Evolutionary conservation across 2,329 filamentous ascomycete species (phyloP).

Genomic region (Rasamsonia emersonii): DNA sequence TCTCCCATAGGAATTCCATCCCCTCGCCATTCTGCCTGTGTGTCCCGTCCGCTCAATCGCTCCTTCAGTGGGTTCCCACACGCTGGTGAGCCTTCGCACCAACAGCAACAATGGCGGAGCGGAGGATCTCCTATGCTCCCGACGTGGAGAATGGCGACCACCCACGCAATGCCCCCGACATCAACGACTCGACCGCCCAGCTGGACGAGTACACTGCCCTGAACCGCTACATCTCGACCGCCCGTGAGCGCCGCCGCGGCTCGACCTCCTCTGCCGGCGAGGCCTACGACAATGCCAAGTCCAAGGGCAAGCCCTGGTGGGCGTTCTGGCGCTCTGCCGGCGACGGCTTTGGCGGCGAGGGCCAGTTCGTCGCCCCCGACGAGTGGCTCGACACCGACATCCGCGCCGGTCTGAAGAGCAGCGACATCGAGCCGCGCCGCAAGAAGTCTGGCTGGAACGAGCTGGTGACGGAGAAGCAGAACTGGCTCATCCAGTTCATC

Average conservation of each 20-base stretch:
- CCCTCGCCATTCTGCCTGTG: too few species aligned
- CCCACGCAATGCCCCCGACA: conserved; percentile 21
- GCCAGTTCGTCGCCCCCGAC: conserved; percentile 41
- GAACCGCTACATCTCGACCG: conserved; percentile 55
- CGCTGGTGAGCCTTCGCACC: conserved; percentile 27
- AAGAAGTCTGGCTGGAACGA: conserved; percentile 60
- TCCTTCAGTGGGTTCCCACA: conserved; percentile 22
- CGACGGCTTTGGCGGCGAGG: conserved; percentile 9
- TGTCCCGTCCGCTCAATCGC: too few species aligned
- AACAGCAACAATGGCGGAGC: conserved; percentile 36
- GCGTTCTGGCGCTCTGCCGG: conserved; percentile 39
- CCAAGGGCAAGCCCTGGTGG: conserved; percentile 46
- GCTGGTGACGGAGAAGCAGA: conserved; percentile 60
- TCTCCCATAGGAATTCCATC: too few species aligned
- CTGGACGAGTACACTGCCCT: conserved; percentile 53
- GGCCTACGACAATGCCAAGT: conserved; percentile 28
- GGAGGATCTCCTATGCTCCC: conserved; percentile 37
- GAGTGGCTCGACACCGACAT: conserved; percentile 60
- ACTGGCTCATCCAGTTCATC: conserved; percentile 61
- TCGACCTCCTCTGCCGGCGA: conserved; percentile 29
- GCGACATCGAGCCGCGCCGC: conserved; percentile 52
- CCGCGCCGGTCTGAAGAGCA: conserved; percentile 47
- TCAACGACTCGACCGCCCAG: conserved; percentile 14
- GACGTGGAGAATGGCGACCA: conserved; percentile 35
- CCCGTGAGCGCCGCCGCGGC: conserved; percentile 47